These are phyloP conservation scores for Picea glauca DNA, from an alignment of 75 land plant genomes.

Conservation along the genomic window DNA sequence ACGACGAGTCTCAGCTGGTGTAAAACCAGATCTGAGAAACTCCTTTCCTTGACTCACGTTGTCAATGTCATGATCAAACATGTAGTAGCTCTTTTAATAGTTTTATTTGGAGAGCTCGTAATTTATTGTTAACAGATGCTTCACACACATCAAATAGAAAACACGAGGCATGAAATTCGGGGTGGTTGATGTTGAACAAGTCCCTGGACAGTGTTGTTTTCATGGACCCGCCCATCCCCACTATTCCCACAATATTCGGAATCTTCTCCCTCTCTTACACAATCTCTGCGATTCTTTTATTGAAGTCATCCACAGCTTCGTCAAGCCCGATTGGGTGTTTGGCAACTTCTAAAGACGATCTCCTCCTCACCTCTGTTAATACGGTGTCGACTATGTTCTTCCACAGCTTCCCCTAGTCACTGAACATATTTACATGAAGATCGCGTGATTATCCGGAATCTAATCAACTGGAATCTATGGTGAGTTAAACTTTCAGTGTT, in stretches of 20 bases:
- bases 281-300: not conserved
- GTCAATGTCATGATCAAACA: not conserved
- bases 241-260: not conserved
- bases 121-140: not conserved
- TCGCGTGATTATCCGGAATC: too few relatives aligned
- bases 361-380: too few relatives aligned
- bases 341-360: too few relatives aligned
- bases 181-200: not conserved
- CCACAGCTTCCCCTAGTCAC: too few relatives aligned
- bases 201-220: not conserved
- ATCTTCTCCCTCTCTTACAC: not conserved
- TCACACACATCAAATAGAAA: constrained; percentile 1
- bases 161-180: not conserved
- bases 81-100: not conserved
- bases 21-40: not conserved
- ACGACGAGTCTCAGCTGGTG: not conserved
- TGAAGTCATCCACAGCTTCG: not conserved
- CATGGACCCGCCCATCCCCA: not conserved
- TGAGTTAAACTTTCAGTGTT: too few relatives aligned
- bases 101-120: not conserved
- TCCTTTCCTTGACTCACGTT: not conserved
- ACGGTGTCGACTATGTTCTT: too few relatives aligned
- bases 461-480: too few relatives aligned
- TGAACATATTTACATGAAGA: too few relatives aligned
- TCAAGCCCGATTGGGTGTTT: not conserved